Conservation (phyloP, 805 yeast species). For the Candida awuae region DNA sequence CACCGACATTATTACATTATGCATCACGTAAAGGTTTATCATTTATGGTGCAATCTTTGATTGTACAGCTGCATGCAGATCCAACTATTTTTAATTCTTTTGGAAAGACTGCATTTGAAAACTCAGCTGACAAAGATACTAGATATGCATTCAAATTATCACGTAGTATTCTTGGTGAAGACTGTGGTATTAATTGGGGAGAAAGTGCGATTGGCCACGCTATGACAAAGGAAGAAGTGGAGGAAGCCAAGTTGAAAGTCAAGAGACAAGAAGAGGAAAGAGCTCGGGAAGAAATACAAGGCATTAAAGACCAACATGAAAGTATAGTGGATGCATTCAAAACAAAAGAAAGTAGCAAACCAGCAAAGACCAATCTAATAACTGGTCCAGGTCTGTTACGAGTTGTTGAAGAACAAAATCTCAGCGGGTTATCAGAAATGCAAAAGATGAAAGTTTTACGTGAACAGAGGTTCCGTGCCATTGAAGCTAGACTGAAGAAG, state of each 20-base stretch:
- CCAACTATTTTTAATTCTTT: slow-evolving; percentile 47
- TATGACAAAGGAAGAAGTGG: slow-evolving; percentile 52
- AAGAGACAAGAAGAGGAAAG: neutral
- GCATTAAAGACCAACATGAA: slow-evolving; percentile 7
- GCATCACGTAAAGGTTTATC: slow-evolving; percentile 61
- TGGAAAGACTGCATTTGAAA: slow-evolving; percentile 64
- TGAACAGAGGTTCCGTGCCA: slow-evolving; percentile 94
- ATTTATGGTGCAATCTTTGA: slow-evolving; percentile 58
- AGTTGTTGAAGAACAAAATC: slow-evolving; percentile 32
- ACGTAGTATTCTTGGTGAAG: slow-evolving; percentile 62
- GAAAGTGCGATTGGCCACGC: slow-evolving; percentile 54
- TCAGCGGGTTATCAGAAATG: slow-evolving; percentile 60
- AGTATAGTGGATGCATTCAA: slow-evolving; percentile 5
- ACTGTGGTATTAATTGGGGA: slow-evolving; percentile 54
- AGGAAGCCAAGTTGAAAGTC: slow-evolving; percentile 20
- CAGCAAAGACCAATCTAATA: neutral
- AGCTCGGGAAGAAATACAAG: slow-evolving; percentile 2
- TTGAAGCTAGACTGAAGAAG: slow-evolving; percentile 68
- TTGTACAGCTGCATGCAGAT: slow-evolving; percentile 60
- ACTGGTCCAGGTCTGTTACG: slow-evolving; percentile 3
- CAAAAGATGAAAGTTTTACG: slow-evolving; percentile 77
- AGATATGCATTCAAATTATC: slow-evolving; percentile 58
- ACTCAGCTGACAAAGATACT: slow-evolving; percentile 41
- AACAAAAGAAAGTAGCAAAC: neutral
- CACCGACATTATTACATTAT: slow-evolving; percentile 74